Conservation (phyloP, 306 rosid genomes). For the Trifolium fragiferum region DNA sequence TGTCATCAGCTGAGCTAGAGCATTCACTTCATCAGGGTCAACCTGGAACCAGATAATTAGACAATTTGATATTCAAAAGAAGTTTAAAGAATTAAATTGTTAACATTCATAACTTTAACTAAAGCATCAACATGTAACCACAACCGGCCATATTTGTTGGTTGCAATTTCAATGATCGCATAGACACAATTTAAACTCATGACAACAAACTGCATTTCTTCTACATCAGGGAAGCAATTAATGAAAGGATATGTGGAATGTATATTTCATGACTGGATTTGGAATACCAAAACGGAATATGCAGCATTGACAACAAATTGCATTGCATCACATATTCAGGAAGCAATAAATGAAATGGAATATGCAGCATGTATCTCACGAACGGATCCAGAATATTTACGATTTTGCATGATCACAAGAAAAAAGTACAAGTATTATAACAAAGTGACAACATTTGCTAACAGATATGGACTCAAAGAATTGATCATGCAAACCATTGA, state of each 20-base stretch:
- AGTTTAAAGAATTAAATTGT: constrained; percentile 15
- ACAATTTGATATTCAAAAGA: constrained; percentile 7
- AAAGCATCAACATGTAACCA: constrained; percentile 19
- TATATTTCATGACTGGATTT: constrained; percentile 12
- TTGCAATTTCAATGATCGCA: not conserved
- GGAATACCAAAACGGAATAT: not conserved
- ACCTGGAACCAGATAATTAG: constrained; percentile 51
- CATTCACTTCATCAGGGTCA: constrained; percentile 84
- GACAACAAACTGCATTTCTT: not conserved
- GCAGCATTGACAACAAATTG: no score
- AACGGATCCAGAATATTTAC: constrained; percentile 8
- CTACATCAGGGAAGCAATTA: not conserved
- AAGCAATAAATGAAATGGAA: no score
- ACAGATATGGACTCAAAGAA: not conserved
- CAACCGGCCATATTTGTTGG: not conserved
- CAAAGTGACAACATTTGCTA: not conserved
- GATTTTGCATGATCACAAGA: constrained; percentile 15
- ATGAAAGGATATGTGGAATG: not conserved
- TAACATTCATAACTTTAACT: constrained; percentile 26
- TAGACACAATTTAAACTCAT: not conserved
- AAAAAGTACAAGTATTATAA: not conserved
- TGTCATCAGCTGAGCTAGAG: constrained; percentile 83
- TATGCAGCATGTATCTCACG: no score
- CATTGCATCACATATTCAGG: no score
- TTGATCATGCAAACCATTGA: not conserved